phyloP scores from a whole-genome alignment of 345 rosid genomes.

The Hirschfeldia incana region DNA sequence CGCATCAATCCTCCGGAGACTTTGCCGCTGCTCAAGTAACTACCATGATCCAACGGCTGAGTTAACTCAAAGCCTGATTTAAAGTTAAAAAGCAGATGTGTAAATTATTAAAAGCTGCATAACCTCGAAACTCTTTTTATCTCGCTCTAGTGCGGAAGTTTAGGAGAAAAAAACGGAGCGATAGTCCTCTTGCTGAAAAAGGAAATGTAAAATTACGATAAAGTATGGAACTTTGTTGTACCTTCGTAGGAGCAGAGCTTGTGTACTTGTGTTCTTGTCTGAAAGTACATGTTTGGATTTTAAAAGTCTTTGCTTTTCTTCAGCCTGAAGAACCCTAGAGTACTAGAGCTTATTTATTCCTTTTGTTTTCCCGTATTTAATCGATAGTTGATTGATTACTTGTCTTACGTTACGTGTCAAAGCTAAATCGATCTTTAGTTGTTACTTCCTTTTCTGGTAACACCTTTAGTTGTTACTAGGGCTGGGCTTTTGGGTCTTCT shows the following conservation, averaged over 20 bases:
- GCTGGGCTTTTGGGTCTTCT: too few relatives aligned
- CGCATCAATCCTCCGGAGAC: slow-evolving; percentile 1
- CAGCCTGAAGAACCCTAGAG: slow-evolving; percentile 18
- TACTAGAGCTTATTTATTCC: background rate
- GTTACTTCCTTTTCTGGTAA: background rate
- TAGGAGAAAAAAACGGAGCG: background rate
- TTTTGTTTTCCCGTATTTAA: background rate
- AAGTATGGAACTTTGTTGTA: slow-evolving; percentile 5
- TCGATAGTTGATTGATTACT: background rate
- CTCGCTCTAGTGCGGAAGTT: background rate
- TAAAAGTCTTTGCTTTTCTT: background rate
- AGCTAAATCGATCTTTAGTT: background rate
- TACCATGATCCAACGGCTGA: slow-evolving; percentile 11
- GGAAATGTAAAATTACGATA: background rate
- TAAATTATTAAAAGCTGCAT: slow-evolving; percentile 5
- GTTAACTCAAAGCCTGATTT: slow-evolving; percentile 5
- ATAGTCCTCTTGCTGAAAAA: background rate
- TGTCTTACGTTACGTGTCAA: background rate
- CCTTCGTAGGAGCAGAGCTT: slow-evolving; percentile 2
- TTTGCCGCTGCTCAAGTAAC: background rate
- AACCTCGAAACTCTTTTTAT: slow-evolving; percentile 1
- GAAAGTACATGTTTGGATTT: background rate
- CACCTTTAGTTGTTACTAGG: too few relatives aligned
- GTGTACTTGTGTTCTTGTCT: background rate
- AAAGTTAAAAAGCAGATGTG: background rate